Base-by-base conservation (phyloP, 2,329 filamentous ascomycete genomes). In the Fusarium sp. region DNA sequence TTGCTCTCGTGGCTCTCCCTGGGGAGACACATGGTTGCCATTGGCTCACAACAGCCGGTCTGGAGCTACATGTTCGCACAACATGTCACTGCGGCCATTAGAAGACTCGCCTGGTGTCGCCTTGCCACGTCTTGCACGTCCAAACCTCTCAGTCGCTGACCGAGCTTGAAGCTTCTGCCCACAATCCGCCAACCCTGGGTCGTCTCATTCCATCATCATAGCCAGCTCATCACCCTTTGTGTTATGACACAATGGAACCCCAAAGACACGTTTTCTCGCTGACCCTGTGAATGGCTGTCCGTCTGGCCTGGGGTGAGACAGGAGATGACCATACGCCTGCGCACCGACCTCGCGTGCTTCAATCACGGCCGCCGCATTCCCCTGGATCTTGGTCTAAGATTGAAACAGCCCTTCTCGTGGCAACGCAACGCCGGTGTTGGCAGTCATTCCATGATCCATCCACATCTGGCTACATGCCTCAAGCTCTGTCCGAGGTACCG, bases 41-140 rank as follows among this genome's bases (percentile, higher is more conserved):
- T 67, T 74, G 72, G 70, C 30, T 64, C 64, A 40, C n/a, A 23
- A 3, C 27, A 44, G 36, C 37, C 60, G 53, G 60, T 59, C 70
- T 68, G 46, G 23, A 54, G 59, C 51, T 65, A 65, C 52, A 54
- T 40, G 30, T 57, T 62, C 63, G 44, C 67, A 70, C 67, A 50
- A 41, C 67, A 58, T 68, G 47, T 48, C 52, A 51, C 18, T 52
- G 48, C 41, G 47, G 39, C 70, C 69, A 74, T 69, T 73, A 51
- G 48, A 61, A 37, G 28, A 4, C 52, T 67, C 13, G 23, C n/a
- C 27, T 43, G 66, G 53, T 39, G 68, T 59, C 61, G 43, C 34
- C 56, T 55, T 72, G 70, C 61, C 65, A 66, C 72, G 57, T 72
- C 65, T 72, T 66, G 59, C 65, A 66, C 72, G 57, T 72, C 65